Evolutionary conservation across 176 grass and related monocot species (phyloP).

Genomic region (Poa annua): DNA sequence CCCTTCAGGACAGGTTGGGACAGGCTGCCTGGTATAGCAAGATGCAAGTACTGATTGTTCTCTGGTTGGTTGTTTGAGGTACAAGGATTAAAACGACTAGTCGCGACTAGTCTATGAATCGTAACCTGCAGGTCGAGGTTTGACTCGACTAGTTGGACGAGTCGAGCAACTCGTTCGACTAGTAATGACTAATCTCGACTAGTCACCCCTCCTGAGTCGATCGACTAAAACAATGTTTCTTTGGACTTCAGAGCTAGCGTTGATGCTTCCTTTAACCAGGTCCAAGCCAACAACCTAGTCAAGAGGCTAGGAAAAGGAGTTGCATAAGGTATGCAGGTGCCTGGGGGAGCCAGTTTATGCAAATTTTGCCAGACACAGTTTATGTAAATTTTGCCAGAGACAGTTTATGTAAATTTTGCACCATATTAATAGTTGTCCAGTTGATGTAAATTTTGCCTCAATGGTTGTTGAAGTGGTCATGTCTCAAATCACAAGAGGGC

Average conservation of each 20-base stretch:
- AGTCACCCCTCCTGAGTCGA: too few species aligned
- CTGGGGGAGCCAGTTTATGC: slow-evolving; percentile 15
- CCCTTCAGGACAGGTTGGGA: background rate
- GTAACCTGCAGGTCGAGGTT: too few species aligned
- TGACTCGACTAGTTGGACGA: too few species aligned
- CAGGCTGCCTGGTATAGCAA: background rate
- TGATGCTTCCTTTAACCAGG: background rate
- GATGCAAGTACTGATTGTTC: background rate
- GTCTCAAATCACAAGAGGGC: slow-evolving; percentile 11
- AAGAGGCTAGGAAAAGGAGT: background rate
- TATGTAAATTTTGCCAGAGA: background rate
- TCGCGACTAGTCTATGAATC: too few species aligned
- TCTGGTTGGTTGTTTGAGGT: background rate
- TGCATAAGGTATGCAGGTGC: background rate
- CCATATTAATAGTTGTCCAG: background rate
- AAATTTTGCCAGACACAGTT: background rate
- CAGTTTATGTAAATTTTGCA: background rate
- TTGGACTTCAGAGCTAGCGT: too few species aligned
- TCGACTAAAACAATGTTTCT: too few species aligned
- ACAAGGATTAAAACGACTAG: background rate
- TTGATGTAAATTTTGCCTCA: background rate
- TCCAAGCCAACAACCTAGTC: background rate
- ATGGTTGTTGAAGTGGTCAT: background rate
- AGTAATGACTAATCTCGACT: too few species aligned
- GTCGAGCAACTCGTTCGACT: too few species aligned